Conservation (phyloP, 768 basidiomycete genomes). For the Leccinum subtestaceum region DNA sequence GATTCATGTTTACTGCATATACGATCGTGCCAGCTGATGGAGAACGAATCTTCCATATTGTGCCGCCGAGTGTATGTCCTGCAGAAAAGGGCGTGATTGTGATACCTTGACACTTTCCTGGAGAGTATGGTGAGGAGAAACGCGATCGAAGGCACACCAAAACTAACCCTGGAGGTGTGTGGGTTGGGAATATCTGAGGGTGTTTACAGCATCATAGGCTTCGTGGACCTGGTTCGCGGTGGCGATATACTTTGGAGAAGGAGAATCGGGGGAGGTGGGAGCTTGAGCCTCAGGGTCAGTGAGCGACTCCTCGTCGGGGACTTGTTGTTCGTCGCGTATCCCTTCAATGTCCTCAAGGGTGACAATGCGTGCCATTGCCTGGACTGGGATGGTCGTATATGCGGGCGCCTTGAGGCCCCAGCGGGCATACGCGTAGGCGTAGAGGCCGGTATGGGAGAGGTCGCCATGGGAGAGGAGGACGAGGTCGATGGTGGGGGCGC, state of each 20-base stretch:
- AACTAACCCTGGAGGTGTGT: constrained; percentile 86
- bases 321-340: constrained; percentile 70
- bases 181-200: constrained; percentile 92
- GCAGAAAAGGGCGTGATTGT: constrained; percentile 95
- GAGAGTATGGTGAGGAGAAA: constrained; percentile 4
- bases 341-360: constrained; percentile 86
- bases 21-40: constrained; percentile 94
- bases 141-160: constrained; percentile 1
- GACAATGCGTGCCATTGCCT: constrained; percentile 92
- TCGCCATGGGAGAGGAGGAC: constrained; percentile 95
- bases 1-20: constrained; percentile 94
- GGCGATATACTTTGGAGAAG: constrained; percentile 56
- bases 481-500: constrained; percentile 78
- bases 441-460: constrained; percentile 84
- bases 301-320: constrained; percentile 34
- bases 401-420: constrained; percentile 89
- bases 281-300: constrained; percentile 22
- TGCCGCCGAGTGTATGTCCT: constrained; percentile 93
- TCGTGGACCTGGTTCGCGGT: constrained; percentile 85
- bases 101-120: constrained; percentile 87
- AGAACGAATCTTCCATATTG: constrained; percentile 98
- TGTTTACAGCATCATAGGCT: constrained; percentile 89
- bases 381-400: constrained; percentile 92
- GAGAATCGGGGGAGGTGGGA: constrained; percentile 13
- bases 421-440: constrained; percentile 84